Evolutionary conservation across 768 basidiomycete genomes (phyloP).

Genomic region (Chlorophyllum brunneum): DNA sequence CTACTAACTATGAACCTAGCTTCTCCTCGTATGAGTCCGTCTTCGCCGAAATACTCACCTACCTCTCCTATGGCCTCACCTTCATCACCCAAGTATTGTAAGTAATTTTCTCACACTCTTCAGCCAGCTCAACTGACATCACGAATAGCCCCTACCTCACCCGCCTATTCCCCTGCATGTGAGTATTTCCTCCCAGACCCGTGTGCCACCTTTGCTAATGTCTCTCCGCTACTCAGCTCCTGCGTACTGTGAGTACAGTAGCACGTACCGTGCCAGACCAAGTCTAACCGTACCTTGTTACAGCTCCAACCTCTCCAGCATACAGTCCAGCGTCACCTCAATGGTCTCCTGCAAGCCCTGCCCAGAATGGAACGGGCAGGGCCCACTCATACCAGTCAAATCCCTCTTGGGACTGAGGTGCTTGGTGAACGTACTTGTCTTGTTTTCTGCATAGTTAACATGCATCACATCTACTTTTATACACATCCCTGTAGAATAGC

Average conservation of each 20-base stretch:
- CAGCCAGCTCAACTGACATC: conserved; percentile 10
- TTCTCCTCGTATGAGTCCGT: conserved; percentile 79
- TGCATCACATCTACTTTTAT: conserved; percentile 13
- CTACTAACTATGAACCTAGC: conserved; percentile 37
- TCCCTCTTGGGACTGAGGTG: conserved; percentile 48
- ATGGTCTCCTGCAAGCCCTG: conserved; percentile 81
- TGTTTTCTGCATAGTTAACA: neutral
- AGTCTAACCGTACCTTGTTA: conserved; percentile 14
- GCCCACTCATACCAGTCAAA: conserved; percentile 44
- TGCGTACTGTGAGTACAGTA: conserved; percentile 60
- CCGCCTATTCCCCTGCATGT: conserved; percentile 87
- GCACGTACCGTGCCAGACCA: conserved; percentile 11
- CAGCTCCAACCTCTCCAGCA: conserved; percentile 81
- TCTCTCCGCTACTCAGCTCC: conserved; percentile 46
- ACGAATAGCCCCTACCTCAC: conserved; percentile 73
- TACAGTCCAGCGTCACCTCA: conserved; percentile 85
- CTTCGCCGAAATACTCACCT: conserved; percentile 91
- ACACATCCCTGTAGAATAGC: conserved; percentile 14
- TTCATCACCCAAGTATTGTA: conserved; percentile 90
- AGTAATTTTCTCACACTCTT: conserved; percentile 24
- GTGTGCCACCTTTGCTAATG: neutral
- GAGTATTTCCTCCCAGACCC: conserved; percentile 29
- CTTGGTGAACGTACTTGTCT: neutral
- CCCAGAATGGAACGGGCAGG: conserved; percentile 45
- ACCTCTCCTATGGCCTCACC: conserved; percentile 90